Base-by-base conservation (phyloP, 345 rosid genomes). In the Populus pruinosa region DNA sequence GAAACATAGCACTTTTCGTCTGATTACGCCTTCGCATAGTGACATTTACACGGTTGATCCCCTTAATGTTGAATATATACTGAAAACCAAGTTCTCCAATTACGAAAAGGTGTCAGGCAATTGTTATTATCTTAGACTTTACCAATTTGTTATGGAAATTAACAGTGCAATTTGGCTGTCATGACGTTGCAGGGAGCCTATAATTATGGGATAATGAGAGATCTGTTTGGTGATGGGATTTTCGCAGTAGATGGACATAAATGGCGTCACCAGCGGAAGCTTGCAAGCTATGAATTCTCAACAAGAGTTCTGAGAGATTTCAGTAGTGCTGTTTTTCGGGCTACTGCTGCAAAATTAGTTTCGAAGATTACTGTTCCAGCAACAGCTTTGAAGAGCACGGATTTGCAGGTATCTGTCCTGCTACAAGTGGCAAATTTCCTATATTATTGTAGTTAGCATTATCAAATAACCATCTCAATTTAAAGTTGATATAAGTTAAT, bases 151-250 rank as follows among this genome's bases (percentile, higher is more conserved):
- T 25, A 16, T 33, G 27, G 25, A 36, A 39, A 12, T 20, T 55
- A 29, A 70, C 41, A 50, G 20, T 64, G 59, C 47, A 35, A 61
- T 38, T 64, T 59, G 38, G 73, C n/a, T 74, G 35, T 36, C 18
- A 18, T 49, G 56, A 35, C 75, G 5, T 77, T 72, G 66, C 83
- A 84, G 87, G 87, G 87, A 12, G 71, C 35, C 8, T 74, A 78
- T 36, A 75, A 84, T 70, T 70, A 33, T 64, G 84, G 74, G n/a
- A 73, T 86, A 67, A 82, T 86, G 89, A 78, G 77, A 67, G 87
- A 86, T 77, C 84, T 86, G 8, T 82, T 80, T 70, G 87, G 87
- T 65, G 83, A 82, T 80, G 89, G 89, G 14, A 82, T 86, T 61
- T 84, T 84, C 69, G 80, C 84, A 12, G 87, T 77, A 25, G 84